Conservation (phyloP, 441 rosid species). For the Pelargonium exstipulatum region DNA sequence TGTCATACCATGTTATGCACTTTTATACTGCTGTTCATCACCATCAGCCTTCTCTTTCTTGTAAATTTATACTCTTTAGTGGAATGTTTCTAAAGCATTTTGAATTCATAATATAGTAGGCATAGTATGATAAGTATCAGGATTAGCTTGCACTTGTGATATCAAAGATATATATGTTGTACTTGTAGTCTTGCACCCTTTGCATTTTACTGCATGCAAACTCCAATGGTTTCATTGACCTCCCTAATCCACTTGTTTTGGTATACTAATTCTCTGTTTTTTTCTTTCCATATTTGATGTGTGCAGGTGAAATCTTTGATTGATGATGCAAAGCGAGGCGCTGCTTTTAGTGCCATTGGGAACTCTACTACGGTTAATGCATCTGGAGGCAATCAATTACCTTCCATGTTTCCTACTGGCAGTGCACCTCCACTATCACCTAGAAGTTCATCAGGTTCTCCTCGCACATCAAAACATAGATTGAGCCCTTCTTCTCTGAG, state of each 20-base stretch:
- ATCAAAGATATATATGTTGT: not conserved
- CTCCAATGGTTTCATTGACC: not conserved
- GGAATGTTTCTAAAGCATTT: not conserved
- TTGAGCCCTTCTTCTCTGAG: constrained; percentile 73
- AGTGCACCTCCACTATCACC: constrained; percentile 98
- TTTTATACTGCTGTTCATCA: not conserved
- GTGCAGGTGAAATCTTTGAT: constrained; percentile 59
- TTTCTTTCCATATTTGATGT: constrained; percentile 14
- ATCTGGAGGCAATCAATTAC: constrained; percentile 46
- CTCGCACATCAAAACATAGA: constrained; percentile 68
- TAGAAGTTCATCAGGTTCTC: constrained; percentile 78
- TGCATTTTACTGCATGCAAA: not conserved
- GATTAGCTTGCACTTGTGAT: not conserved
- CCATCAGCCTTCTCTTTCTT: not conserved
- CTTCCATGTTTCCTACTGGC: constrained; percentile 94
- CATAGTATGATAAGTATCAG: not conserved
- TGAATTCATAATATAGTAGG: not conserved
- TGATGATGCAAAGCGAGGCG: constrained; percentile 70
- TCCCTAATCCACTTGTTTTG: not conserved
- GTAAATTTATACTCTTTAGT: not conserved
- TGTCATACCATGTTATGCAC: not conserved
- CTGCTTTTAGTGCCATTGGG: constrained; percentile 56
- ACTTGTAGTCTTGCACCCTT: not conserved
- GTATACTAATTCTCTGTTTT: constrained; percentile 7
- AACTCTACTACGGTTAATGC: constrained; percentile 47